A percentile compares a stretch with the other conserved stretches of the same genome.
phyloP scores from a whole-genome alignment of 495 filamentous ascomycete genomes.

The Cercophora samala region DNA sequence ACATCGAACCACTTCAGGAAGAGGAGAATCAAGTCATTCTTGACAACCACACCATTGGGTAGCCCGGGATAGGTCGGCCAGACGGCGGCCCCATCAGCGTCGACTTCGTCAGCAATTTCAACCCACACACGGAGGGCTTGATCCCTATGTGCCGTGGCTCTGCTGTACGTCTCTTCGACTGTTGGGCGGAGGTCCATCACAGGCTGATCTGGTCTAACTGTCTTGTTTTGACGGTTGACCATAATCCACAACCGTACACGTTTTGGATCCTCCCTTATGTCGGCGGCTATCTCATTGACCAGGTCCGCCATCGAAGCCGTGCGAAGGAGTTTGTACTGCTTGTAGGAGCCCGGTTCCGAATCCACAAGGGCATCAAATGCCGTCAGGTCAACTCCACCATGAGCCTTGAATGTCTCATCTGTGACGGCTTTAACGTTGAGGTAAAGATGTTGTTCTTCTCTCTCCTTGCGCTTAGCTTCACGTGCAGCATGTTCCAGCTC shows the following conservation, averaged over 20 bases:
- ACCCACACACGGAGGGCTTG: constrained; percentile 80
- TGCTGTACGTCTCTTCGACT: constrained; percentile 70
- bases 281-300: constrained; percentile 61
- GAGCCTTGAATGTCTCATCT: constrained; percentile 70
- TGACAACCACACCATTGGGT: constrained; percentile 47
- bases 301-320: constrained; percentile 73
- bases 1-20: constrained; percentile 92
- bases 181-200: constrained; percentile 73
- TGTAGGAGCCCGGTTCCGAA: constrained; percentile 57
- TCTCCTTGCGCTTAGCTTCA: constrained; percentile 75
- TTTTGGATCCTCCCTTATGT: constrained; percentile 59
- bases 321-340: constrained; percentile 65
- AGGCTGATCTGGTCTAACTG: constrained; percentile 82
- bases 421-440: constrained; percentile 76
- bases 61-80: constrained; percentile 59
- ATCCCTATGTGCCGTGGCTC: constrained; percentile 60
- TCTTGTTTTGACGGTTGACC: constrained; percentile 99
- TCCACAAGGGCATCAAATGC: constrained; percentile 57
- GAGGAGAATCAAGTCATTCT: constrained; percentile 64
- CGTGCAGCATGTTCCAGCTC: constrained; percentile 74
- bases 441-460: constrained; percentile 90
- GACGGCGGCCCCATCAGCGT: constrained; percentile 58
- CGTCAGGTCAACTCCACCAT: constrained; percentile 83
- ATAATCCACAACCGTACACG: constrained; percentile 86
- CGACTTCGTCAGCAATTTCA: constrained; percentile 64